Percentiles rank a stretch among this genome's conserved stretches.
These are phyloP conservation scores for Xylaria castorea DNA, from an alignment of 495 filamentous ascomycete species.

Conservation along the genomic window DNA sequence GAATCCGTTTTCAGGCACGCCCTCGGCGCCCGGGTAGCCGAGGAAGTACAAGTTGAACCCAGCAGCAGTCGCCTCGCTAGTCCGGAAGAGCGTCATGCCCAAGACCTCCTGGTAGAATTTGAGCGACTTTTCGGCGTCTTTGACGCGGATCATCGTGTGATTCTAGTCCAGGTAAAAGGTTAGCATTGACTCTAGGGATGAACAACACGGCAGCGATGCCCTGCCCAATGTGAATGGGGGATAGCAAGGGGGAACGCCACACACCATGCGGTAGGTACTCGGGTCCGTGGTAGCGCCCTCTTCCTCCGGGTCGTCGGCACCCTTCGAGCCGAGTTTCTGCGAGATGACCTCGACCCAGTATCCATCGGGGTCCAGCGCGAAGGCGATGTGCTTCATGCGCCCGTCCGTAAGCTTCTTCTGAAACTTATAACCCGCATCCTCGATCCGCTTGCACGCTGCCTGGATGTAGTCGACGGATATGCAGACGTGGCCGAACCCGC, in stretches of 20 bases:
- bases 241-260: slow-evolving; percentile 19
- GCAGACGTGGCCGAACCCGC: slow-evolving; percentile 90
- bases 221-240: not conserved
- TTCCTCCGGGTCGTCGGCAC: slow-evolving; percentile 44
- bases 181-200: not conserved
- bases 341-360: slow-evolving; percentile 86
- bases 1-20: slow-evolving; percentile 55
- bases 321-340: slow-evolving; percentile 43
- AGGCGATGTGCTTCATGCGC: slow-evolving; percentile 87
- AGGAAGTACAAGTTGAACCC: slow-evolving; percentile 94
- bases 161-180: slow-evolving; percentile 58
- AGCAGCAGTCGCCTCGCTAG: slow-evolving; percentile 69
- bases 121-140: slow-evolving; percentile 81
- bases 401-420: slow-evolving; percentile 94
- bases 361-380: slow-evolving; percentile 89
- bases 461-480: slow-evolving; percentile 91
- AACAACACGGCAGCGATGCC: not conserved
- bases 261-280: slow-evolving; percentile 52
- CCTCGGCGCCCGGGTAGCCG: slow-evolving; percentile 68
- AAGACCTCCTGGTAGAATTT: slow-evolving; percentile 90
- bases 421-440: slow-evolving; percentile 88
- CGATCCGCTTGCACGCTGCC: slow-evolving; percentile 84
- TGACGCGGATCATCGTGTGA: slow-evolving; percentile 95
- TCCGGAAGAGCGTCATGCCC: slow-evolving; percentile 83
- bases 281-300: slow-evolving; percentile 48